These are phyloP conservation scores for Saprolegnia parasitica DNA, from an alignment of 352 stramenopile genomes.

Conservation along the genomic window DNA sequence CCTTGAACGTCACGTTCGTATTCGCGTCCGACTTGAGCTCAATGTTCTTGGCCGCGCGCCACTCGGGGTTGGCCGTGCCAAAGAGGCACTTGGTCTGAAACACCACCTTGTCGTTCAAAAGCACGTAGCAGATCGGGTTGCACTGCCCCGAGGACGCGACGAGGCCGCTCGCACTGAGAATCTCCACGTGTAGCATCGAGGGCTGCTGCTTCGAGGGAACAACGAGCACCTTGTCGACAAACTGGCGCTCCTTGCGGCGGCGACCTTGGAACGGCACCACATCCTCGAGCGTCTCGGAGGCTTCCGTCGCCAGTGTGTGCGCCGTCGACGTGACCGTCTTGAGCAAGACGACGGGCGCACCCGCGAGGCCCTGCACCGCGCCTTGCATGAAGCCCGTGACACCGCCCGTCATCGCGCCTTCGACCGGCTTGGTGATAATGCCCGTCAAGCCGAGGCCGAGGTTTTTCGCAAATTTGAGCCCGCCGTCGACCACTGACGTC, in stretches of 20 bases:
- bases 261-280: conserved; percentile 70
- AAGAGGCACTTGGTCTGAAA: conserved; percentile 76
- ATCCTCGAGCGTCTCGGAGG: conserved; percentile 77
- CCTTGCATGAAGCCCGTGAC: conserved; percentile 72
- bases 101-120: conserved; percentile 59
- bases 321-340: conserved; percentile 82
- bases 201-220: conserved; percentile 51
- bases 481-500: conserved; percentile 40
- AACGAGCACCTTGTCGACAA: conserved; percentile 61
- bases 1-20: conserved; percentile 54
- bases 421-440: conserved; percentile 83
- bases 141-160: conserved; percentile 60
- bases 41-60: conserved; percentile 63
- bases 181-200: conserved; percentile 49
- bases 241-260: conserved; percentile 59
- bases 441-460: conserved; percentile 77
- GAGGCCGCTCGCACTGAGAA: conserved; percentile 65
- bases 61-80: conserved; percentile 79
- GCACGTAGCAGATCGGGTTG: conserved; percentile 70
- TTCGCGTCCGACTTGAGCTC: conserved; percentile 37
- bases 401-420: conserved; percentile 72
- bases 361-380: conserved; percentile 71
- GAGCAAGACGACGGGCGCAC: conserved; percentile 72
- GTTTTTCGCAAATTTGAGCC: conserved; percentile 82
- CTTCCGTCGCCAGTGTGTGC: conserved; percentile 67